These are phyloP conservation scores for Exophiala dermatitidis DNA, from an alignment of 2,329 filamentous ascomycete species.

Conservation along the genomic window DNA sequence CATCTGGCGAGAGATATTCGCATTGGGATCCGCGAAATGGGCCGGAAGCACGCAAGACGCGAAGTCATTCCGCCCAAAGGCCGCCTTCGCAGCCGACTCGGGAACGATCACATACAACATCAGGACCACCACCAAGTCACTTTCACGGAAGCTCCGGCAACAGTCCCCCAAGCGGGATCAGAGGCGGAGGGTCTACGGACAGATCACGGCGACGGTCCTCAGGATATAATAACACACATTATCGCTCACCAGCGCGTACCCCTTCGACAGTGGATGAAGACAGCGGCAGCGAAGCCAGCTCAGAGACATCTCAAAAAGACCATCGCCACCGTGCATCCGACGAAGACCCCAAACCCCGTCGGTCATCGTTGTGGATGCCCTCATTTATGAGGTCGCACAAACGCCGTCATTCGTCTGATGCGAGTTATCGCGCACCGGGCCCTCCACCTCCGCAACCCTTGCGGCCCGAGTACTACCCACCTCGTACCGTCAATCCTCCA, in stretches of 20 bases:
- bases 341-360: slow-evolving; percentile 20
- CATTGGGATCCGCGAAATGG: slow-evolving; percentile 13
- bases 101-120: slow-evolving; percentile 21
- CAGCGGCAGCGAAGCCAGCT: slow-evolving; percentile 28
- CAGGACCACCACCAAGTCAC: slow-evolving; percentile 1
- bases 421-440: slow-evolving; percentile 18
- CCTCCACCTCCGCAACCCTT: slow-evolving; percentile 12
- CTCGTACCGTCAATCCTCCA: slow-evolving; percentile 15
- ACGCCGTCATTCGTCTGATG: slow-evolving; percentile 26
- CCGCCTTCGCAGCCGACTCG: slow-evolving; percentile 13
- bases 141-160: slow-evolving; percentile 3
- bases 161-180: slow-evolving; percentile 11
- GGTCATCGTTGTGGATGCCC: slow-evolving; percentile 19
- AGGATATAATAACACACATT: slow-evolving; percentile 9
- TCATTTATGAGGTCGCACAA: slow-evolving; percentile 23
- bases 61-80: slow-evolving; percentile 25
- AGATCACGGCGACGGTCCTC: slow-evolving; percentile 9
- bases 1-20: slow-evolving; percentile 17
- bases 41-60: slow-evolving; percentile 13
- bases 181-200: slow-evolving; percentile 6
- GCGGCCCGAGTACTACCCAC: slow-evolving; percentile 20
- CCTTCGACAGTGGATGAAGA: slow-evolving; percentile 21
- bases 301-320: slow-evolving; percentile 30
- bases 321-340: slow-evolving; percentile 17
- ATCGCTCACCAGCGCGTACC: slow-evolving; percentile 19